Evolutionary conservation across 305 asterid genomes (phyloP), one percentile per base, ranked within the genome.

Genomic region (Fraxinus ornus): DNA sequence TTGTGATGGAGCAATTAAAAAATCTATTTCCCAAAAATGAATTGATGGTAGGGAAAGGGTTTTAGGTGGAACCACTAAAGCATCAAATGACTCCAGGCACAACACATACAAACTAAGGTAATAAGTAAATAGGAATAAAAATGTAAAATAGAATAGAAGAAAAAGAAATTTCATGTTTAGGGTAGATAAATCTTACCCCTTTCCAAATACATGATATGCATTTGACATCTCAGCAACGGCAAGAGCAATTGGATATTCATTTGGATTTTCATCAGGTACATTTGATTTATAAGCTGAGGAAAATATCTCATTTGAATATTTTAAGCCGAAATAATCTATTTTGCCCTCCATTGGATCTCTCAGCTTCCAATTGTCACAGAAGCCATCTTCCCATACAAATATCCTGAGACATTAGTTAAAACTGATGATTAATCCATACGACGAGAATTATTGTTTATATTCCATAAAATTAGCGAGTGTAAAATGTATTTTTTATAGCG

Each of bases 311-410:
- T 85, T 68, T 78, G 90, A 79, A 81, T 71, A 76, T 74, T 86
- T 81, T 24, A 82, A 37, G 86, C 78, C 81, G 66, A 78, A 47
- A 70, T 85, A 85, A 80, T 83, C 92, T 24, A 77, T 70, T 37
- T 85, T 78, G 83, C 79, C 76, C 84, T 41, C 86, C 81, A 66
- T 57, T 74, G 88, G 81, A 81, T 82, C 86, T 83, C 87, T 81
- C 36, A 81, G 88, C 85, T 88, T 84, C 74, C 80, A 83, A 79
- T 64, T 81, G 82, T 90, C 88, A 84, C 81, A 90, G 84, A 88
- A 89, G 80, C 98, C 94, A 88, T 95, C 98, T 87, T 94, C 97
- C 97, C 97, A 95, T 49, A 85, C 87, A 91, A 94, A 88, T 85
- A 88, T 84, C 96, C 99, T 95, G 93, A 78, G 83, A 89, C 21